Evolutionary conservation across 2,329 filamentous ascomycete genomes (phyloP), one percentile per base, ranked within the genome.

Genomic region (Clonostachys rhizophaga): DNA sequence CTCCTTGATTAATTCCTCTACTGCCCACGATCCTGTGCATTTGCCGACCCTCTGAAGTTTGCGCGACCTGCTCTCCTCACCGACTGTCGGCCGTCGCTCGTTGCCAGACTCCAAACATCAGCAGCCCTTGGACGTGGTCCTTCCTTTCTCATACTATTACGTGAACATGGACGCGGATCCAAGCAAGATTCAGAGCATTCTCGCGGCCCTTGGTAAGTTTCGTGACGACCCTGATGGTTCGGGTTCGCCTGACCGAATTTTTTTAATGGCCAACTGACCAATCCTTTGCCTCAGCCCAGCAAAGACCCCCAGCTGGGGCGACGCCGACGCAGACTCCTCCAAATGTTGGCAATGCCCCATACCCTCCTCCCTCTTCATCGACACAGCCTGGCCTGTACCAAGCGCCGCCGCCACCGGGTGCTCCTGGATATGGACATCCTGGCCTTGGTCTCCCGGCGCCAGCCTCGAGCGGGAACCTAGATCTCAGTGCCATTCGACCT

Each of bases 401-500:
- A 33, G 44, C 44, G 52, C 65, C 66, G 43, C 63, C 59, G 45
- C 56, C 58, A 17, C 56, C 63, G 39, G 61, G 57, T 12, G 62
- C 66, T 35, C 61, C 69, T 40, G 55, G 59, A 16, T 66, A 69
- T 47, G 24, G 24, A 4, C 24, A 30, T 30, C 24, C 24, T 30
- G 24, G 24, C 24, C 8, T 30, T 30, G 62, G 67, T 33, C 69
- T 86, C 33, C 86, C 87, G 4, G 83, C 84, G 55, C 87, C 88
- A 3, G 81, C 85, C 6, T 78, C 78, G 47, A 87, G 86, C 49
- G 89, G 89, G 44, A 91, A 81, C 56, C 74, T 95, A 52, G 89
- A 95, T 61, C 69, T 95, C 45, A 91, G 86, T 67, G 78, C 81
- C 47, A 89, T 94, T 61, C 87, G 87, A 58, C 89, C 90, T 5